These are phyloP conservation scores for Plenodomus lindquistii DNA, from an alignment of 2,329 filamentous ascomycete genomes.

Conservation along the genomic window DNA sequence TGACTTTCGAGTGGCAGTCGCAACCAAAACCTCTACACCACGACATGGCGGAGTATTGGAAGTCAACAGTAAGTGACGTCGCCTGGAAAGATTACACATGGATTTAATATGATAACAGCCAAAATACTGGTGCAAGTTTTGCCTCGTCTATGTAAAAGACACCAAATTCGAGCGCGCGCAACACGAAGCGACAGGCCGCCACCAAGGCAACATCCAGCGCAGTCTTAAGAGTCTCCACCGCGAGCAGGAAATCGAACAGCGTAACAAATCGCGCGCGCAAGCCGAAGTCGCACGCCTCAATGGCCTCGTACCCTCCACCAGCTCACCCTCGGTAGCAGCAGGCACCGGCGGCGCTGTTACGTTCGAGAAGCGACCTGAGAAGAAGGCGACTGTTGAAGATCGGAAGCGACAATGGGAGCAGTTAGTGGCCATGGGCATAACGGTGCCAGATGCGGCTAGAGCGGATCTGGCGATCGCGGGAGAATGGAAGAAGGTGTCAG, in stretches of 20 bases:
- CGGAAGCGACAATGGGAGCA: conserved; percentile 85
- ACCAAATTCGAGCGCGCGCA: conserved; percentile 87
- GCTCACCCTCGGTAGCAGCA: conserved; percentile 37
- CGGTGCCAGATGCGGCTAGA: conserved; percentile 77
- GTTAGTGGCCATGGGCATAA: conserved; percentile 82
- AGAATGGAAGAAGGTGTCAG: conserved; percentile 76
- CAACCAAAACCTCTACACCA: neutral
- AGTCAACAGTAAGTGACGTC: conserved; percentile 69
- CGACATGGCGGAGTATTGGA: conserved; percentile 96
- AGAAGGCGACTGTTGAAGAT: conserved; percentile 63
- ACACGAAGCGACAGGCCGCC: conserved; percentile 83
- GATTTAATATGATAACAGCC: conserved; percentile 53
- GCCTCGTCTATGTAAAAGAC: conserved; percentile 86
- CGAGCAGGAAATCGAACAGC: conserved; percentile 76
- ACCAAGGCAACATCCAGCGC: conserved; percentile 84
- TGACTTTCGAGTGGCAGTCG: conserved; percentile 1
- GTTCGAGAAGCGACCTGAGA: conserved; percentile 41
- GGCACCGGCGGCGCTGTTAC: conserved; percentile 27
- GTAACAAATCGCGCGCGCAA: conserved; percentile 80
- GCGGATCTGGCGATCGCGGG: conserved; percentile 84
- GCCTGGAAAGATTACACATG: neutral
- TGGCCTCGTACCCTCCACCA: conserved; percentile 64
- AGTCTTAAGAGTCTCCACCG: conserved; percentile 88
- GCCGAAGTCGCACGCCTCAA: conserved; percentile 86
- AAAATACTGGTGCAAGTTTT: conserved; percentile 98